A percentile compares a stretch with the other conserved stretches of the same genome.
phyloP scores from a whole-genome alignment of 1,284 basidiomycete species.

The Rhodofomes roseus region DNA sequence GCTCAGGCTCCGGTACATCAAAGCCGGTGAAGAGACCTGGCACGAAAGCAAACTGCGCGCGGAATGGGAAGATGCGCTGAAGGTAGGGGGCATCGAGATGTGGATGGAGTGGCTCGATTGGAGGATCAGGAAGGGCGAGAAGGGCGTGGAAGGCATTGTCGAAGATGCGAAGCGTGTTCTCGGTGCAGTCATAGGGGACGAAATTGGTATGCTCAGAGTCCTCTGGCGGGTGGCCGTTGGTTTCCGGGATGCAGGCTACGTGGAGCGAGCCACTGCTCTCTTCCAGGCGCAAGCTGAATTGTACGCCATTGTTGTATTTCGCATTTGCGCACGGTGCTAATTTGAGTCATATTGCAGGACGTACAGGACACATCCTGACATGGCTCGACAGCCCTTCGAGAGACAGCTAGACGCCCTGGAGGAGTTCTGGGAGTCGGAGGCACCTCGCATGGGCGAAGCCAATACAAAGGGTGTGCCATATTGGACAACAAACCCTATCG shows the following conservation, averaged over 20 bases:
- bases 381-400: constrained; percentile 40
- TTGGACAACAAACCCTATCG: constrained; percentile 45
- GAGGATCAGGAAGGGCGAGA: constrained; percentile 46
- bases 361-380: constrained; percentile 46
- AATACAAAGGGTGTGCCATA: constrained; percentile 57
- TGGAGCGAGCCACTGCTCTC: constrained; percentile 65
- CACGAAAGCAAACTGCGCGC: constrained; percentile 43
- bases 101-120: constrained; percentile 79
- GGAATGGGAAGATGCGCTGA: constrained; percentile 73
- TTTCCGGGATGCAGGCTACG: constrained; percentile 63
- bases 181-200: constrained; percentile 38
- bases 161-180: constrained; percentile 45
- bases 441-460: constrained; percentile 58
- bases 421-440: constrained; percentile 76
- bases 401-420: constrained; percentile 54
- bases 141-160: constrained; percentile 49
- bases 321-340: neutral
- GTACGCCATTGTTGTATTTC: constrained; percentile 37
- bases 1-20: constrained; percentile 62
- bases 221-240: constrained; percentile 71
- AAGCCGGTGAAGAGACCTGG: constrained; percentile 73
- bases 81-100: constrained; percentile 46
- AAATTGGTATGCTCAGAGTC: constrained; percentile 56
- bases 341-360: constrained; percentile 34
- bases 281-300: constrained; percentile 78